Base-by-base conservation (phyloP, 495 filamentous ascomycete species). In the Lasiosphaeris hirsuta region DNA sequence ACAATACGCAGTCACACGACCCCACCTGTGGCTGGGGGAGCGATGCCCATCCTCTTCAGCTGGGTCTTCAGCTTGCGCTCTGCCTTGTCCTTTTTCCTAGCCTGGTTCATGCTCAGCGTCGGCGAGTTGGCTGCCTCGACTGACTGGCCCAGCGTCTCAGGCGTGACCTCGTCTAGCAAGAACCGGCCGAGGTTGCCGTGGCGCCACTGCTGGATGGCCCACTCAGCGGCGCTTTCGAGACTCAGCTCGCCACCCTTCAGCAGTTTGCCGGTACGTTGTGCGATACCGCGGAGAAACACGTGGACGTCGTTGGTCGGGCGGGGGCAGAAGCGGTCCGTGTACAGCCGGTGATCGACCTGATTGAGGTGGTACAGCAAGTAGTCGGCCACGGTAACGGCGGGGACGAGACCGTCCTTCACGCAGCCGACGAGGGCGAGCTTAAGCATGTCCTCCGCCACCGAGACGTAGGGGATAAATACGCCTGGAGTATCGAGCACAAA, bases 401-500 rank as follows among this genome's bases (percentile, higher is more conserved):
- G 78, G 38, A 98, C 83, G 18, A 97, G 77, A 0, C 87, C 86
- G 67, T 96, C 92, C 64, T 96, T 94, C 30, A 97, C 90, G 70
- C 87, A 90, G 4, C 92, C 94, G 44, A 90, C 91, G 0, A 97
- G 80, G 7, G 93, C 85, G 15, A 98, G 79, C 70, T 95, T 96
- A 35, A 98, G 75, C 94, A 98, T 98, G 23, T 87, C 83, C 66
- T 92, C 88, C 4, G 86, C 79, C 69, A 92, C 81, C 0, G 86
- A 79, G 37, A 97, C 89, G 70, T 94, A 96, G 0, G 94, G 94
- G 54, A 97, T 79, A 71, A 97, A 97, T 2, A 98, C 92, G 33
- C 94, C 93, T 0, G 81, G 81, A 1, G 80, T 80, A 61, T 84
- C 81, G 30, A 78, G 57, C n/a, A 84, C 60, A 54, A 77, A 77